Evolutionary conservation across 2,329 filamentous ascomycete genomes (phyloP).

Genomic region (Fusarium paranaense): DNA sequence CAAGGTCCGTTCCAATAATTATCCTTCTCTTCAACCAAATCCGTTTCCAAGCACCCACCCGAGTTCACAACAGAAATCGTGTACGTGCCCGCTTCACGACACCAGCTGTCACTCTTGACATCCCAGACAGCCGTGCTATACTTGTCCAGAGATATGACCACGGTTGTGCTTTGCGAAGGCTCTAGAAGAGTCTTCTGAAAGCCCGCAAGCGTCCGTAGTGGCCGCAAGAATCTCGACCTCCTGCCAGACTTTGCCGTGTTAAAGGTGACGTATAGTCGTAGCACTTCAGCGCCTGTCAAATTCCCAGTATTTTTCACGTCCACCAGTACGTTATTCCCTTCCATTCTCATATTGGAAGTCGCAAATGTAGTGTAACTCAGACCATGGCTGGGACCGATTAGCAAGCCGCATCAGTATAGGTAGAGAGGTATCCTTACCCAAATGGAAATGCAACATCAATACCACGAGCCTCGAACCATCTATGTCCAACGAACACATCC

Average conservation of each 20-base stretch:
- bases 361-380: constrained; percentile 24
- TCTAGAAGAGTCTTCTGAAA: constrained; percentile 15
- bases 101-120: not conserved
- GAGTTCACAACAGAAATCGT: not conserved
- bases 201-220: not conserved
- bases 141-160: not conserved
- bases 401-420: not conserved
- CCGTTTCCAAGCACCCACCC: not conserved
- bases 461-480: constrained; percentile 16
- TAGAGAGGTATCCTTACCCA: not conserved
- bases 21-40: constrained; percentile 5
- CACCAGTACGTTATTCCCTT: not conserved
- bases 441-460: constrained; percentile 25
- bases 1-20: constrained; percentile 14
- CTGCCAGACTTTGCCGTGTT: not conserved
- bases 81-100: constrained; percentile 16
- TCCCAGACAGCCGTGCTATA: constrained; percentile 23
- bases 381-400: constrained; percentile 8
- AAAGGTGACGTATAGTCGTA: constrained; percentile 16
- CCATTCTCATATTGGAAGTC: not conserved
- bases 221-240: constrained; percentile 15
- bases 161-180: not conserved
- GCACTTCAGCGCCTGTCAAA: constrained; percentile 8
- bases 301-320: constrained; percentile 8
- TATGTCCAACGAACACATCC: constrained; percentile 27